phyloP scores from a whole-genome alignment of 768 basidiomycete genomes.

The Exidia glandulosa region DNA sequence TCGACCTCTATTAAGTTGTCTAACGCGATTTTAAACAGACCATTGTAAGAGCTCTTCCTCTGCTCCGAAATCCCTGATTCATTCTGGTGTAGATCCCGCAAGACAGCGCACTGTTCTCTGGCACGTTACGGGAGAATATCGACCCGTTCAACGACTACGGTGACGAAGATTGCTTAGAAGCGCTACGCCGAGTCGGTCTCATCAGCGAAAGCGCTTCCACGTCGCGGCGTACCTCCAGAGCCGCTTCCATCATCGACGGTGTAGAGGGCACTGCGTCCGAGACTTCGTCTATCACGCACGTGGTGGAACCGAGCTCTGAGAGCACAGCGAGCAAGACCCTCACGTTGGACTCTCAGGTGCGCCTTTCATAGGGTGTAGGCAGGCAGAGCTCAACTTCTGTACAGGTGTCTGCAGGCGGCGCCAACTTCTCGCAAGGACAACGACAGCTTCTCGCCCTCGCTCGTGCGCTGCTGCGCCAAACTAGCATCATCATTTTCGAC shows the following conservation, averaged over 20 bases:
- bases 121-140: conserved; percentile 29
- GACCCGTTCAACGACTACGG: conserved; percentile 54
- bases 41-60: background rate
- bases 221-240: conserved; percentile 41
- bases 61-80: background rate
- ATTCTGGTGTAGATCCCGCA: conserved; percentile 15
- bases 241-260: conserved; percentile 28
- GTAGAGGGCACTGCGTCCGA: conserved; percentile 20
- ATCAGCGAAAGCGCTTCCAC: conserved; percentile 35
- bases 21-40: background rate
- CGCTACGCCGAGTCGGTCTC: conserved; percentile 72
- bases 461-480: conserved; percentile 13
- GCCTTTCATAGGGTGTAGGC: background rate
- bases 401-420: conserved; percentile 29
- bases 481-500: conserved; percentile 16
- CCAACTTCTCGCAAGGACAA: conserved; percentile 33
- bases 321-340: conserved; percentile 5
- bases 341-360: conserved; percentile 14
- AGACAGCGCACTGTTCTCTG: conserved; percentile 22
- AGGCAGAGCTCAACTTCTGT: conserved; percentile 11
- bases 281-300: conserved; percentile 29
- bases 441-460: conserved; percentile 23
- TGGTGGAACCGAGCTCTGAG: conserved; percentile 6
- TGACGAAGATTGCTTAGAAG: conserved; percentile 72
- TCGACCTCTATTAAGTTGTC: background rate